Percentiles rank a stretch among this genome's conserved stretches.
Conservation (phyloP, 164 flowering plant genomes). For the Berberis vulgaris region DNA sequence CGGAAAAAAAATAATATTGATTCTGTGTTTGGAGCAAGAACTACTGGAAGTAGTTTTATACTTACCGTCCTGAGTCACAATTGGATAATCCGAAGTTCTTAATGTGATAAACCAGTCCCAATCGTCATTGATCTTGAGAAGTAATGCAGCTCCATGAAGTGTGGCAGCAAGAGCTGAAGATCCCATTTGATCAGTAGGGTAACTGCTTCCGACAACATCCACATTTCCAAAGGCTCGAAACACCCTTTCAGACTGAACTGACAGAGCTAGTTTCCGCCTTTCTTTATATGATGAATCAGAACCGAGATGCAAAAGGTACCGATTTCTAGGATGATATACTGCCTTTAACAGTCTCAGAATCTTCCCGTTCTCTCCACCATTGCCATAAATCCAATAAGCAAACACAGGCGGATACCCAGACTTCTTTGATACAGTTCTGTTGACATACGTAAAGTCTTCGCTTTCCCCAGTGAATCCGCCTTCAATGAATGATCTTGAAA, state of each 20-base stretch:
- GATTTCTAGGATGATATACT: slow-evolving; percentile 53
- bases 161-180: slow-evolving; percentile 34
- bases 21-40: no score
- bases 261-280: slow-evolving; percentile 21
- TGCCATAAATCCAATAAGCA: slow-evolving; percentile 44
- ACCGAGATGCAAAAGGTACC: slow-evolving; percentile 39
- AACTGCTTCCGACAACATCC: slow-evolving; percentile 28
- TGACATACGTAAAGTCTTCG: slow-evolving; percentile 6
- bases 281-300: slow-evolving; percentile 21
- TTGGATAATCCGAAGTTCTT: slow-evolving; percentile 46
- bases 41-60: not conserved
- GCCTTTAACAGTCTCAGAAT: slow-evolving; percentile 36
- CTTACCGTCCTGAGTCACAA: slow-evolving; percentile 50
- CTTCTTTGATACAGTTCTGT: slow-evolving; percentile 15
- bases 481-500: slow-evolving; percentile 7
- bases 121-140: slow-evolving; percentile 23
- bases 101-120: slow-evolving; percentile 54
- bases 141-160: slow-evolving; percentile 46
- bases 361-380: slow-evolving; percentile 23
- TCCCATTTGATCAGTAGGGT: slow-evolving; percentile 28
- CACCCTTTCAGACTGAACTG: slow-evolving; percentile 18
- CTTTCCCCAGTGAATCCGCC: not conserved
- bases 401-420: slow-evolving; percentile 32
- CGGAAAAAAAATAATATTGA: no score
- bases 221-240: slow-evolving; percentile 38